phyloP scores from a whole-genome alignment of 1,284 basidiomycete species.

The Leccinum fallax region DNA sequence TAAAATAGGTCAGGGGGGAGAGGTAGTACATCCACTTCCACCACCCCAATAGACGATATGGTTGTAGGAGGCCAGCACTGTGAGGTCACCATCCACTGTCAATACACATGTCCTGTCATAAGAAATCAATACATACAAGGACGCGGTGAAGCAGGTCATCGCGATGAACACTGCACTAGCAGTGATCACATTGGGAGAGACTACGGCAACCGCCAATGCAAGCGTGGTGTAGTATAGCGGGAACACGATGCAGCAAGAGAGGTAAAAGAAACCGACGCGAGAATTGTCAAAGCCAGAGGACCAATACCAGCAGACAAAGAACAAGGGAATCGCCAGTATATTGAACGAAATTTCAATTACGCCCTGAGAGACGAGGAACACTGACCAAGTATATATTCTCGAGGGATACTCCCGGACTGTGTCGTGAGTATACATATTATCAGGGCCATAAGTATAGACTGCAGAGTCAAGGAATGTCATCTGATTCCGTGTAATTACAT shows the following conservation, averaged over 20 bases:
- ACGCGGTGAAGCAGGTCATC: slow-evolving; percentile 54
- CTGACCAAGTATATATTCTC: slow-evolving; percentile 82
- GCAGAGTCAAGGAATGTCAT: neutral
- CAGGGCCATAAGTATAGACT: slow-evolving; percentile 17
- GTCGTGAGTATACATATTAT: slow-evolving; percentile 7
- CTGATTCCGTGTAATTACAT: too few relatives aligned
- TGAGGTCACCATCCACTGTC: slow-evolving; percentile 43
- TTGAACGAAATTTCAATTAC: slow-evolving; percentile 68
- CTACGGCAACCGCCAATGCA: slow-evolving; percentile 59
- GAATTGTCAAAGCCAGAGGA: slow-evolving; percentile 52
- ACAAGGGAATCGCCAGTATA: slow-evolving; percentile 53
- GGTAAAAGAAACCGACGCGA: slow-evolving; percentile 55
- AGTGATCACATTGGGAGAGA: slow-evolving; percentile 63
- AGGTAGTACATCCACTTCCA: too few relatives aligned
- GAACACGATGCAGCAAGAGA: slow-evolving; percentile 48
- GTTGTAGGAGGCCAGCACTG: slow-evolving; percentile 59
- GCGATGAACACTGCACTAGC: slow-evolving; percentile 62
- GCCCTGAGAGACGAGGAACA: slow-evolving; percentile 63
- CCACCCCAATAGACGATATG: slow-evolving; percentile 62
- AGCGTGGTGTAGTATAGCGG: slow-evolving; percentile 55
- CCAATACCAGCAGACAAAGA: slow-evolving; percentile 71
- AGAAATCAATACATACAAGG: slow-evolving; percentile 11
- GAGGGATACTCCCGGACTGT: slow-evolving; percentile 66
- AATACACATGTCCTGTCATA: neutral
- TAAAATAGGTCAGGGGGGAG: too few relatives aligned